Evolutionary conservation across 306 rosid species (phyloP).

Genomic region (Echinosophora koreensis): DNA sequence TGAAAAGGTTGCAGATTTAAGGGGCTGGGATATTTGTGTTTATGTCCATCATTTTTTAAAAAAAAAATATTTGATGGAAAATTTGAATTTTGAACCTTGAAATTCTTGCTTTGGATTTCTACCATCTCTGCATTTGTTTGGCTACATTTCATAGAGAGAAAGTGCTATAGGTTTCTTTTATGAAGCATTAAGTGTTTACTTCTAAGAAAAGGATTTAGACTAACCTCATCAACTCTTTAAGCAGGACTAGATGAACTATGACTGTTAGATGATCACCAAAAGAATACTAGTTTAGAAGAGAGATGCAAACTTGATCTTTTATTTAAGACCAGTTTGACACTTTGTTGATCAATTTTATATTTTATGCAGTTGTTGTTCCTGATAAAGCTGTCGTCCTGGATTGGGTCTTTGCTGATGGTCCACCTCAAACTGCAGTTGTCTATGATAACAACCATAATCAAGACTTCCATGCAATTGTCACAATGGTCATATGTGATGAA

Average conservation of each 20-base stretch:
- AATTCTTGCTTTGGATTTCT: slow-evolving; percentile 35
- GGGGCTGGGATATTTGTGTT: slow-evolving; percentile 19
- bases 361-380: slow-evolving; percentile 83
- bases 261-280: slow-evolving; percentile 25
- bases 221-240: slow-evolving; percentile 27
- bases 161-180: background rate
- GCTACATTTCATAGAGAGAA: slow-evolving; percentile 17
- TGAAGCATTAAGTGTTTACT: slow-evolving; percentile 4
- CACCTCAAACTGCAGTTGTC: slow-evolving; percentile 68
- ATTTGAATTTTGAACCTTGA: slow-evolving; percentile 14
- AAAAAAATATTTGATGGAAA: background rate
- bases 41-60: background rate
- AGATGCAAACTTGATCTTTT: slow-evolving; percentile 18
- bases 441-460: slow-evolving; percentile 82
- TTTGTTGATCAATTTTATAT: slow-evolving; percentile 22
- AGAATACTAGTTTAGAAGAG: slow-evolving; percentile 26
- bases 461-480: slow-evolving; percentile 89
- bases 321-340: slow-evolving; percentile 40
- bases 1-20: slow-evolving; percentile 30
- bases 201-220: slow-evolving; percentile 41
- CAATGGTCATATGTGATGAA: slow-evolving; percentile 62
- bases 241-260: slow-evolving; percentile 26
- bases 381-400: slow-evolving; percentile 77
- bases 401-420: slow-evolving; percentile 98
- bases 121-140: slow-evolving; percentile 16